phyloP scores from a whole-genome alignment of 108 stramenopile species.

The Pseudonitzschia multiseries region DNA sequence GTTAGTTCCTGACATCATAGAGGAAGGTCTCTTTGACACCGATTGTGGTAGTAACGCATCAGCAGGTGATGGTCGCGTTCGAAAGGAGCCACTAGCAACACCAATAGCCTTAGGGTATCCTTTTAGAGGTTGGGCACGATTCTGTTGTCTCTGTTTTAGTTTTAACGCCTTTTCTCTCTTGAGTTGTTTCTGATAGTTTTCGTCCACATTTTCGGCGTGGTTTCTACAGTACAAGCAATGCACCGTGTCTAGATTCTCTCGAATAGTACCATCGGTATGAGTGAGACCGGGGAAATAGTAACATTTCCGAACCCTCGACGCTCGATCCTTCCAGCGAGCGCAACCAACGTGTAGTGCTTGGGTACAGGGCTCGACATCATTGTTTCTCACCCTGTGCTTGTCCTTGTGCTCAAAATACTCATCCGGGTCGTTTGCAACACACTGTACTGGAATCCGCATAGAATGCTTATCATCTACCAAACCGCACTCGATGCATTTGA shows the following conservation, averaged over 20 bases:
- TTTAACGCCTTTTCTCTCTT: neutral
- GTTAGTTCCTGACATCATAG: neutral
- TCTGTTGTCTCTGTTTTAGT: neutral
- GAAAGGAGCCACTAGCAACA: neutral
- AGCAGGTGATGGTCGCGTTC: neutral
- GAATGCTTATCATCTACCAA: neutral
- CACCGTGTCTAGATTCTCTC: neutral
- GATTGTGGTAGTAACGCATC: neutral
- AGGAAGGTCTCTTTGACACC: neutral
- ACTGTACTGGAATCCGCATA: conserved; percentile 11
- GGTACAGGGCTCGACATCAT: neutral
- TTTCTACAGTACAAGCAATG: conserved; percentile 10
- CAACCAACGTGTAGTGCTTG: conserved; percentile 14
- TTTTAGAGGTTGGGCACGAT: neutral
- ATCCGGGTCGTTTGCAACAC: conserved; percentile 15
- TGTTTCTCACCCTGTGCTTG: conserved; percentile 9
- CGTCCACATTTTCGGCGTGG: conserved; percentile 15
- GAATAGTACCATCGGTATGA: neutral
- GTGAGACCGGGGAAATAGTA: conserved; percentile 3
- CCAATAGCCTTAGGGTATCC: neutral
- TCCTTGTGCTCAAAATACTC: conserved; percentile 10
- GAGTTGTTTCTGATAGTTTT: neutral
- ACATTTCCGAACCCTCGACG: conserved; percentile 4
- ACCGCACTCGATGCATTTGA: conserved; percentile 13
- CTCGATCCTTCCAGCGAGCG: conserved; percentile 4